Evolutionary conservation across 2,329 filamentous ascomycete species (phyloP), one percentile per base, ranked within the genome.

Genomic region (Epichloe gansuensis): DNA sequence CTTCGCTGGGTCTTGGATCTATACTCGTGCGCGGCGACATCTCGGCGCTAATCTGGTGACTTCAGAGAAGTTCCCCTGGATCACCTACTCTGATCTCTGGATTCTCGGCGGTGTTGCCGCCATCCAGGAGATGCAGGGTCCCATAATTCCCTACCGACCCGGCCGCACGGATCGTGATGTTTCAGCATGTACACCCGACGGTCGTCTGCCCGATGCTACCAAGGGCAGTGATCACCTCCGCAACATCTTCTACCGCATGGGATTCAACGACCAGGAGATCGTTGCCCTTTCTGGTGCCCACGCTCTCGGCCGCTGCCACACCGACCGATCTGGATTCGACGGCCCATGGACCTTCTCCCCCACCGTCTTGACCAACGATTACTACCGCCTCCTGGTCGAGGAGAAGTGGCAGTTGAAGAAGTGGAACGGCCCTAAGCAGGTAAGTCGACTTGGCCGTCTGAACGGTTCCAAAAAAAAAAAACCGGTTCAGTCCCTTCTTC

Each of bases 231-330:
- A 82, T 65, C 91, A 97, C 73, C 79, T 97, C 61, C 85, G 93
- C 63, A 80, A 81, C 72, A 91, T 97, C 75, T 98, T 97, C 72
- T 81, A 83, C 70, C 89, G 91, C 67, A 97, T 97, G 91, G 91
- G 91, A 60, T 97, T 96, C 78, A 85, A 93, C 70, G 91, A 98
- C 73, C 87, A 87, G 64, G 90, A 96, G 72, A 97, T 97, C 66
- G 91, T 96, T 45, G 93, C 91, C 34, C 80, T 97, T 50, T 77
- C 78, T 25, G 89, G 89, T 60, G 89, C 86, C 47, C 89, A 95
- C 73, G 86, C 88, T 50, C 80, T 95, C 39, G 90, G 90, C 56
- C 87, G 90, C 59, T 94, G 87, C 75, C 93, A 97, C 77, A 76
- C 82, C 8, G 85, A 93, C 71, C 88, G 91, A 66, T 89, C 83